phyloP scores from a whole-genome alignment of 345 rosid species.

The Lepidium aucheri region DNA sequence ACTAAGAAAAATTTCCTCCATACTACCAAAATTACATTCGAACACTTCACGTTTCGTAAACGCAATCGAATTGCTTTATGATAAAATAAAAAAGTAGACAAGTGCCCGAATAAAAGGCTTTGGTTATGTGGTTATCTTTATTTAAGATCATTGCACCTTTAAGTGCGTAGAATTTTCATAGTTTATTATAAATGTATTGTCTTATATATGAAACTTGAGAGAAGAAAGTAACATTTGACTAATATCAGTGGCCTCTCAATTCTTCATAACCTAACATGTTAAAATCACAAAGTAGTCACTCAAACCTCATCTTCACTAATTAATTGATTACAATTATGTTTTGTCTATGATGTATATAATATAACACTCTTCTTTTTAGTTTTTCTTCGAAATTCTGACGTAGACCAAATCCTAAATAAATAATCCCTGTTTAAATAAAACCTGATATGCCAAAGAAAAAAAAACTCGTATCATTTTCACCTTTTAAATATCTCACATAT shows the following conservation, averaged over 20 bases:
- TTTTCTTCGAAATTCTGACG: background rate
- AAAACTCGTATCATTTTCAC: background rate
- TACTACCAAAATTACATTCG: background rate
- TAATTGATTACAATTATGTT: too few species aligned
- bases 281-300: background rate
- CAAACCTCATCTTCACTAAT: slow-evolving; percentile 9
- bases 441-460: background rate
- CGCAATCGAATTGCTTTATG: slow-evolving; percentile 22
- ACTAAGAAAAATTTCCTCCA: background rate
- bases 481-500: background rate
- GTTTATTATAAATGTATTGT: background rate
- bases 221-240: slow-evolving; percentile 27
- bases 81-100: slow-evolving; percentile 1
- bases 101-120: slow-evolving; percentile 3
- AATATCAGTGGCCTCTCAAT: slow-evolving; percentile 22
- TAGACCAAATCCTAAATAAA: background rate
- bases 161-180: background rate
- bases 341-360: background rate
- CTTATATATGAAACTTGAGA: background rate
- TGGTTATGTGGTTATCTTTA: slow-evolving; percentile 2
- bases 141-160: too few species aligned
- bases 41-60: slow-evolving; percentile 21
- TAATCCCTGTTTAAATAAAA: slow-evolving; percentile 7
- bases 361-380: too few species aligned
- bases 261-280: slow-evolving; percentile 13